A percentile compares a stretch with the other conserved stretches of the same genome.
Evolutionary conservation across 1,139 yeast species (phyloP).

Genomic region (Candida tunisiensis): DNA sequence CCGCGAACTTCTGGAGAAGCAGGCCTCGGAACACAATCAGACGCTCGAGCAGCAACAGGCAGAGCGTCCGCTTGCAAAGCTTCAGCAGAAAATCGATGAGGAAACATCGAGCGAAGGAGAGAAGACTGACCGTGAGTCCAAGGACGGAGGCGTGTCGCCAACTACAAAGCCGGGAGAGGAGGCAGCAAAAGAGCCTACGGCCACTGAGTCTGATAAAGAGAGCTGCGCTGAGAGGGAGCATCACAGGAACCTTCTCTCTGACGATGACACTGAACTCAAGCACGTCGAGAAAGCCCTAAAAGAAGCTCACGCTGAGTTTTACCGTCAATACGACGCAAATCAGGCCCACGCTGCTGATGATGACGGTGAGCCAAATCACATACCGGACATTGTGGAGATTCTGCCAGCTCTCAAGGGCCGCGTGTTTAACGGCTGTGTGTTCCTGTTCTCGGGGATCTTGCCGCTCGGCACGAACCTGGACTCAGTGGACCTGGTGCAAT

Average conservation of each 20-base stretch:
- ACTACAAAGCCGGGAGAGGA: no score
- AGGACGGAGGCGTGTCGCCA: no score
- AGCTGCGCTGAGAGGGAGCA: no score
- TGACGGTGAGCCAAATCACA: constrained; percentile 2
- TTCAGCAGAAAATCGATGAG: constrained; percentile 31
- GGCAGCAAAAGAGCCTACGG: no score
- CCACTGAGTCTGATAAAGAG: no score
- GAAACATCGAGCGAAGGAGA: no score
- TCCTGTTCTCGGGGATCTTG: constrained; percentile 73
- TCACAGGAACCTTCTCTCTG: constrained; percentile 42
- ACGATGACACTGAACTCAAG: constrained; percentile 64
- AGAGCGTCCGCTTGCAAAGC: constrained; percentile 68
- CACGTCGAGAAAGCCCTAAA: constrained; percentile 47
- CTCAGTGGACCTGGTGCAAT: constrained; percentile 60
- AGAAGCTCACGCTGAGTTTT: constrained; percentile 52
- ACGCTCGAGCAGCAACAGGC: constrained; percentile 50
- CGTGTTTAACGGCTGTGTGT: constrained; percentile 52
- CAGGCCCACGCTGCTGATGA: constrained; percentile 1
- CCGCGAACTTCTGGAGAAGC: not conserved
- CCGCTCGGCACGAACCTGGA: constrained; percentile 63
- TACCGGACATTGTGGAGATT: constrained; percentile 25
- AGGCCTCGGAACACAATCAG: constrained; percentile 15
- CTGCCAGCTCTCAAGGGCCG: constrained; percentile 55
- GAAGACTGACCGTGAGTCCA: no score
- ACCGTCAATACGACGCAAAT: constrained; percentile 25